phyloP scores from a whole-genome alignment of 805 yeast species.

The Candida suzukii region DNA sequence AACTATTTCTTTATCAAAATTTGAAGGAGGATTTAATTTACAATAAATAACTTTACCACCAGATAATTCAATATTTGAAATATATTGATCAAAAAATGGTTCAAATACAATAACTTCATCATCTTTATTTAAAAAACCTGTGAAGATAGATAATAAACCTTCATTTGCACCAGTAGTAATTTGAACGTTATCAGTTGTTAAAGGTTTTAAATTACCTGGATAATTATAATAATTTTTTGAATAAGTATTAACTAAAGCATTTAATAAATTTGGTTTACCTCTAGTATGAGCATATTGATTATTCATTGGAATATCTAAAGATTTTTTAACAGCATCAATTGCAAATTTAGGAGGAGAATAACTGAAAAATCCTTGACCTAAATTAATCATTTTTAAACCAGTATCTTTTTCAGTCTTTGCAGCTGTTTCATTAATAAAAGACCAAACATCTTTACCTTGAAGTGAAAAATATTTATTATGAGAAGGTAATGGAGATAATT shows the following conservation, averaged over 20 bases:
- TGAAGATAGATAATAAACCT: slow-evolving; percentile 79
- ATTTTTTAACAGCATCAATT: slow-evolving; percentile 68
- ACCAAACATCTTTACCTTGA: slow-evolving; percentile 87
- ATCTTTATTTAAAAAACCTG: slow-evolving; percentile 78
- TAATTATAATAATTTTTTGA: slow-evolving; percentile 54
- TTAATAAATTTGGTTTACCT: slow-evolving; percentile 73
- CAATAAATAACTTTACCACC: slow-evolving; percentile 91
- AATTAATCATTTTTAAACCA: slow-evolving; percentile 75
- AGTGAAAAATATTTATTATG: slow-evolving; percentile 66
- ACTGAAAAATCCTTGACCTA: slow-evolving; percentile 97
- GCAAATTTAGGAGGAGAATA: slow-evolving; percentile 96
- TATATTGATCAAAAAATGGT: slow-evolving; percentile 96
- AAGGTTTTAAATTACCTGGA: no score
- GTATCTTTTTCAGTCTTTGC: slow-evolving; percentile 64
- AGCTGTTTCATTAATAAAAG: slow-evolving; percentile 91
- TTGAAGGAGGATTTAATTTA: slow-evolving; percentile 76
- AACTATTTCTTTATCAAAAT: slow-evolving; percentile 54
- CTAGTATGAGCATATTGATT: slow-evolving; percentile 92
- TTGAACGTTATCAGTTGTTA: slow-evolving; percentile 56
- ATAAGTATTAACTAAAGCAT: slow-evolving; percentile 66
- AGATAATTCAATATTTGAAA: slow-evolving; percentile 85
- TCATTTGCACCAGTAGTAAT: slow-evolving; percentile 97
- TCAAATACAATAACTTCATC: slow-evolving; percentile 96
- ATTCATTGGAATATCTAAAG: slow-evolving; percentile 63
- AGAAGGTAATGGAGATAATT: slow-evolving; percentile 29